Evolutionary conservation across 768 basidiomycete species (phyloP), one percentile per base, ranked within the genome.

Genomic region (Tulasnella sp.): DNA sequence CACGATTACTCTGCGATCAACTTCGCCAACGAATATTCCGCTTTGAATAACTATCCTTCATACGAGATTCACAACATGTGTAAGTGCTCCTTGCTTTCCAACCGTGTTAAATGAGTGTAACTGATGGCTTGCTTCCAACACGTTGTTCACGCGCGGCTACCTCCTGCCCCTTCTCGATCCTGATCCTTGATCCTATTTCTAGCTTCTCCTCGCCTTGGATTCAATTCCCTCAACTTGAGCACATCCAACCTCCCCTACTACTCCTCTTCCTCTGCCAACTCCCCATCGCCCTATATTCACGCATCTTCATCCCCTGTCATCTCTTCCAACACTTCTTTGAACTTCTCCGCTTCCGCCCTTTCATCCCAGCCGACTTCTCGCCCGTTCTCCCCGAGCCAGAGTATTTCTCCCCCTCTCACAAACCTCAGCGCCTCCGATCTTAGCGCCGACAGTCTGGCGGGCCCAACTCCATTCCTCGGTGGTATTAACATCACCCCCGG

Each of bases 91-190:
- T 42, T 39, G 20, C 28, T 24, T 40, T 53, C 51, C n/a, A n/a
- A n/a, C n/a, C n/a, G n/a, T n/a, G n/a, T n/a, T n/a, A n/a, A n/a
- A n/a, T n/a, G n/a, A 35, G 53, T 37, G 72, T 47, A 70, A 73
- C 57, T 66, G 63, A 54, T 85, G 83, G 64, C 75, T 80, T 45
- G 66, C 65, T 16, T 55, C 77, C 58, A 75, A 84, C 65, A 71
- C 75, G n/a, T n/a, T n/a, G n/a, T n/a, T n/a, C n/a, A n/a, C n/a
- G n/a, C n/a, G 61, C 65, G 82, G 82, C 63, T 66, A 81, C 77
- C 20, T 2, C 34, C 50, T 40, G 33, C 44, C 39, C 52, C 37
- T 37, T 24, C 40, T 19, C 37, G 37, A 49, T 55, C 40, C 28
- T 37, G 39, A 31, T 13, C 54, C 34, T 54, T 55, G 57, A 53